Base-by-base conservation (phyloP, 2,329 filamentous ascomycete genomes). In the Rosellinia necatrix region DNA sequence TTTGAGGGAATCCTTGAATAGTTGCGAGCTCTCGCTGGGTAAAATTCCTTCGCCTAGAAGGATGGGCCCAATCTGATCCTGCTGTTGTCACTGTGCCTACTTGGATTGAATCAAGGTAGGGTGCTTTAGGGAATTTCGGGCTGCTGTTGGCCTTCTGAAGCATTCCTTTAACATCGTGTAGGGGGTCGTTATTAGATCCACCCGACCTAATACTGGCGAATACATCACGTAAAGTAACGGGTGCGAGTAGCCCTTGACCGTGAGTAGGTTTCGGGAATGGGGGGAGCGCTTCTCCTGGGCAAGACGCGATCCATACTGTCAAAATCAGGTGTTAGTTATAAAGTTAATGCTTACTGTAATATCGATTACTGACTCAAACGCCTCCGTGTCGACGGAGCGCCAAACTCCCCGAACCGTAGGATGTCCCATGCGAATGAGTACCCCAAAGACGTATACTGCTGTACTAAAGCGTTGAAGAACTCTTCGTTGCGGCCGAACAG, bases 371-470 rank as follows among this genome's bases (percentile, higher is more conserved):
- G n/a, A n/a, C n/a, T 77, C 0, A 86, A 68, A 0, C 83, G 73
- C 46, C 74, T 75, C 0, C 81, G 70, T 0, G 72, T 72, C 53
- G 82, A 79, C 0, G 79, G 74, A 0, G 78, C 70, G 0, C 77
- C 78, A 73, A 78, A 84, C 19, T 76, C 72, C n/a, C 72, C 73
- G 0, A 84, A 73, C 2, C 71, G 68, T 0, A 89, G 66, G 0
- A 89, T 69, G 9, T 78, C 80, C 87, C 88, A 93, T 1, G 84
- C 75, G 0, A 92, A 75, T 0, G 85, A 90, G 67, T 89, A 94
- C 0, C 84, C 84, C 7, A 79, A 70, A 1, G 79, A 70, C 0
- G 88, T 84, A 46, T 92, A 85, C 40, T 85, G 82, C 13, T 78
- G 73, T 1, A 93, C 73, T 0, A 92, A 70, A 0, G 76, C 71